Conservation (phyloP, 306 rosid species). For the Ormosia emarginata region DNA sequence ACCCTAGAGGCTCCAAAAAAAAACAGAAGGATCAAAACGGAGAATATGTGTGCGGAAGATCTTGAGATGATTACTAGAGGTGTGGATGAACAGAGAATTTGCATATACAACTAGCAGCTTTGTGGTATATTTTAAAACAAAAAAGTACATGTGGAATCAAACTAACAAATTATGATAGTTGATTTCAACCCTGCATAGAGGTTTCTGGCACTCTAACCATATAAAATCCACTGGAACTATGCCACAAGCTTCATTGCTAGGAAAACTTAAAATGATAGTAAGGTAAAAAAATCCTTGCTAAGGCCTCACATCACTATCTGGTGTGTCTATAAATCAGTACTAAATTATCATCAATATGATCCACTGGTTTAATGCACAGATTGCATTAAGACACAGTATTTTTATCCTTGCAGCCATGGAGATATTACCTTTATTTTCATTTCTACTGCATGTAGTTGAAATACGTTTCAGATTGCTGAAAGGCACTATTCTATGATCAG, state of each 20-base stretch:
- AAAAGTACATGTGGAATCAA: not conserved
- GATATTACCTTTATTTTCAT: conserved; percentile 34
- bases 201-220: not conserved
- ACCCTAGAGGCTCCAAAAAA: not conserved
- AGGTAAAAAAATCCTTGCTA: not conserved
- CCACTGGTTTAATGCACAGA: not conserved
- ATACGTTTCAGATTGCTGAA: conserved; percentile 33
- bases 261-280: not conserved
- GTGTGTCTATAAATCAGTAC: not conserved
- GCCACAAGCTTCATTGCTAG: not conserved
- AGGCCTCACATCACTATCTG: not conserved
- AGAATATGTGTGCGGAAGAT: not conserved
- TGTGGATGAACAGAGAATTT: not conserved
- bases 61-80: not conserved
- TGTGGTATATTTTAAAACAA: not conserved
- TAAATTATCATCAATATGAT: not conserved
- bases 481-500: conserved; percentile 31
- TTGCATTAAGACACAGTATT: not conserved
- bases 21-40: not conserved
- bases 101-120: not conserved
- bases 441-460: conserved; percentile 19
- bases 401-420: not conserved
- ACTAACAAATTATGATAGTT: not conserved
- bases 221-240: not conserved
- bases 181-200: not conserved